These are phyloP conservation scores for Moricandia moricandioides DNA, from an alignment of 345 rosid genomes.

Conservation along the genomic window DNA sequence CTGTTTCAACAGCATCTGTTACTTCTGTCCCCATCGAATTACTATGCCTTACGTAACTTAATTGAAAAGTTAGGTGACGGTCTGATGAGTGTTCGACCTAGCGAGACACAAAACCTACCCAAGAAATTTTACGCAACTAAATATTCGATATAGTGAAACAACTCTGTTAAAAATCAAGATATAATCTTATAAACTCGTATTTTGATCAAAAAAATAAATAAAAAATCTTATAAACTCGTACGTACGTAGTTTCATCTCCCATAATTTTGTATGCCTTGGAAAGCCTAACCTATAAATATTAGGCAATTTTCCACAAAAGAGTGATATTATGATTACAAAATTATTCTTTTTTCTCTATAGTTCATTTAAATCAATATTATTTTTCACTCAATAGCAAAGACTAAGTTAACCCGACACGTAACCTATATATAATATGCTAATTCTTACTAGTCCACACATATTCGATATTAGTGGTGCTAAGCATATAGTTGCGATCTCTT, in stretches of 20 bases:
- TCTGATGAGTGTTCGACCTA: constrained; percentile 36
- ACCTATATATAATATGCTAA: not conserved
- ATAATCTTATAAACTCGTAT: not conserved
- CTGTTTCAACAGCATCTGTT: constrained; percentile 23
- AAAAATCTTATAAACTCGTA: no score
- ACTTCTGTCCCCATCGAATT: constrained; percentile 33
- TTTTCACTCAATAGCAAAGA: not conserved
- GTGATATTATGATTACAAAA: not conserved
- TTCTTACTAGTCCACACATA: constrained; percentile 11
- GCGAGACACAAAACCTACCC: constrained; percentile 39
- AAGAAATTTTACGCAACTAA: not conserved
- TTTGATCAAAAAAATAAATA: no score
- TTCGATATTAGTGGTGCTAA: constrained; percentile 23
- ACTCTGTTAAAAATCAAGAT: constrained; percentile 16
- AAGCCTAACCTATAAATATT: constrained; percentile 4
- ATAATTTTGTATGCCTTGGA: not conserved
- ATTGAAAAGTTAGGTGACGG: constrained; percentile 36
- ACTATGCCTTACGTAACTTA: constrained; percentile 36
- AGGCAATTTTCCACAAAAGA: not conserved
- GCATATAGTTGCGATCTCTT: constrained; percentile 24
- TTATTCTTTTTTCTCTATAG: not conserved
- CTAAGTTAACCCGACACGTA: not conserved
- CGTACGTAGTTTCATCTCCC: not conserved
- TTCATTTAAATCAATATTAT: not conserved
- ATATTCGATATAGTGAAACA: constrained; percentile 9